Evolutionary conservation across 495 filamentous ascomycete species (phyloP).

Genomic region (Neurospora sp.): DNA sequence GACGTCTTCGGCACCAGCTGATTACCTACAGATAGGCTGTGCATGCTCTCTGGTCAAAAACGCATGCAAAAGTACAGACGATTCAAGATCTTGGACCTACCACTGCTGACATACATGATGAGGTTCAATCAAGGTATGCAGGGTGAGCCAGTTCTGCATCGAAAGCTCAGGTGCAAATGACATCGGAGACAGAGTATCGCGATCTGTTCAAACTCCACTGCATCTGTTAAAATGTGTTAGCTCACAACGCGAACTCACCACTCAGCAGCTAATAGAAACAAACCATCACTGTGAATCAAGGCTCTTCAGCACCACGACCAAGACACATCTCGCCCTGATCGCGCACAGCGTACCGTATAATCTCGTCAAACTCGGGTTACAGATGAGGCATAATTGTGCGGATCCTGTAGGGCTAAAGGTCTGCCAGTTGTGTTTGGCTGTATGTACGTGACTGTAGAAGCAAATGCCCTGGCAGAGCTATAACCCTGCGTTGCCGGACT

Average conservation of each 20-base stretch:
- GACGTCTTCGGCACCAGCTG: background rate
- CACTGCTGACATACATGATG: background rate
- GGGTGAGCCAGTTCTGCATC: background rate
- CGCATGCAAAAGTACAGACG: background rate
- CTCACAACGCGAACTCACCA: background rate
- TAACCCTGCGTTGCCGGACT: background rate
- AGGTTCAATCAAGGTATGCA: background rate
- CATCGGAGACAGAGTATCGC: background rate
- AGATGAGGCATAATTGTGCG: background rate
- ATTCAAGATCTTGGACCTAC: background rate
- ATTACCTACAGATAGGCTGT: background rate
- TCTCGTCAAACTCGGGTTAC: background rate
- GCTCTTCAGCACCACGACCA: background rate
- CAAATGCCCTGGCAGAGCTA: background rate
- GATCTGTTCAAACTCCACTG: background rate
- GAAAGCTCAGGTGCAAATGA: background rate
- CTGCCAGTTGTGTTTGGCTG: background rate
- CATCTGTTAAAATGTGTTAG: background rate
- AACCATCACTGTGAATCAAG: background rate
- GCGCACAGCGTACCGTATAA: background rate
- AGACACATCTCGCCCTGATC: background rate
- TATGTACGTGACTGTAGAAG: background rate
- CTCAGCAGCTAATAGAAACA: background rate
- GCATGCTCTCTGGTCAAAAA: background rate
- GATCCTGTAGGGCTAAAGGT: background rate